Conservation (phyloP, 1,284 basidiomycete species). For the Trichosporon sp. region DNA sequence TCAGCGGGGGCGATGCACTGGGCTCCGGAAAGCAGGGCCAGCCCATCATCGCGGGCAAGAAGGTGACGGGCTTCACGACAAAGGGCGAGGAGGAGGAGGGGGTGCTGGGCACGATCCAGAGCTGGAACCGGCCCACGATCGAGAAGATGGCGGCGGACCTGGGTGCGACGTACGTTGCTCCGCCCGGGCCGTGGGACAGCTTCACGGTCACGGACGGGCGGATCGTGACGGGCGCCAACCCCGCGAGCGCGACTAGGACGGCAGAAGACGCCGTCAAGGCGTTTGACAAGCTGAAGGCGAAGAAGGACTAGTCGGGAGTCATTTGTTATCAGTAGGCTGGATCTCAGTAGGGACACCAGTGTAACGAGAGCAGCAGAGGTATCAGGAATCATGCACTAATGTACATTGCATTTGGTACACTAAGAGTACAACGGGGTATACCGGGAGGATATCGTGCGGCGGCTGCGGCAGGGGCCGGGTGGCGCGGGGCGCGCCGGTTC, state of each 20-base stretch:
- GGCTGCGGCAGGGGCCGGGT: background rate
- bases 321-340: background rate
- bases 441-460: background rate
- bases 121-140: conserved; percentile 31
- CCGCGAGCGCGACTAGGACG: conserved; percentile 25
- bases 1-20: background rate
- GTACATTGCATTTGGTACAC: conserved; percentile 9
- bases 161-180: conserved; percentile 28
- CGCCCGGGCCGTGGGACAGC: conserved; percentile 30
- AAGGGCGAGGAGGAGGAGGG: conserved; percentile 33
- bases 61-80: conserved; percentile 34
- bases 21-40: background rate
- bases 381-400: background rate
- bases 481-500: too few relatives aligned
- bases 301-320: conserved; percentile 1
- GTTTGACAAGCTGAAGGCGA: conserved; percentile 26
- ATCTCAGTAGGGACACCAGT: too few relatives aligned
- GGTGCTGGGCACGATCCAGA: conserved; percentile 30
- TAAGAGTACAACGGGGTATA: conserved; percentile 8
- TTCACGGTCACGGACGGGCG: conserved; percentile 32
- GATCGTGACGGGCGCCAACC: conserved; percentile 35
- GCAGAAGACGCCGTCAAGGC: conserved; percentile 30
- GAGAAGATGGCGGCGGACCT: conserved; percentile 26
- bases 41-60: conserved; percentile 31
- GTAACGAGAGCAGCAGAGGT: too few relatives aligned